phyloP scores from a whole-genome alignment of 441 rosid species.

The Sinapis alba region DNA sequence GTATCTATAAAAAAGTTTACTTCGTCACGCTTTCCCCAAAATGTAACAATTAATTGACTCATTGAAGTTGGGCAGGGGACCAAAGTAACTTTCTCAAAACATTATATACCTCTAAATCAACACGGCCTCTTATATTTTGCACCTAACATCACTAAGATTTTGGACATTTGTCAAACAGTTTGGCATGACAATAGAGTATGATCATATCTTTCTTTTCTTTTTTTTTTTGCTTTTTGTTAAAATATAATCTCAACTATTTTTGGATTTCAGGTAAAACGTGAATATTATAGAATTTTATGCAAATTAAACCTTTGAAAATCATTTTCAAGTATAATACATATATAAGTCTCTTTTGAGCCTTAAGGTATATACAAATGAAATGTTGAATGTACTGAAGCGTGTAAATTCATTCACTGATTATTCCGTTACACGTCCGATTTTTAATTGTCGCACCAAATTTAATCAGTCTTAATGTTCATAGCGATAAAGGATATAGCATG shows the following conservation, averaged over 20 bases:
- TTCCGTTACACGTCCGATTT: not conserved
- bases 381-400: not conserved
- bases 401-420: not conserved
- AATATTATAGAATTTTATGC: not conserved
- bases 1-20: conserved; percentile 26
- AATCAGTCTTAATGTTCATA: not conserved
- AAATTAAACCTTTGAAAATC: not conserved
- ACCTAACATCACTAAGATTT: conserved; percentile 26
- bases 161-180: conserved; percentile 19
- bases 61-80: conserved; percentile 30
- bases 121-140: conserved; percentile 25
- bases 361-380: not conserved
- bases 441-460: not conserved
- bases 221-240: not conserved
- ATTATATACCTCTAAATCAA: conserved; percentile 25
- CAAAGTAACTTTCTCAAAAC: conserved; percentile 31
- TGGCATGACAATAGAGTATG: conserved; percentile 7
- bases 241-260: conserved; percentile 9
- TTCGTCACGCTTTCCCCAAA: conserved; percentile 38
- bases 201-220: not conserved
- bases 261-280: conserved; percentile 24
- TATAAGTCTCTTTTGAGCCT: not conserved
- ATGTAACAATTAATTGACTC: conserved; percentile 31
- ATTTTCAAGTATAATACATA: not conserved
- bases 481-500: conserved; percentile 18